Base-by-base conservation (phyloP, 441 rosid species). In the Brassica hybrid region DNA sequence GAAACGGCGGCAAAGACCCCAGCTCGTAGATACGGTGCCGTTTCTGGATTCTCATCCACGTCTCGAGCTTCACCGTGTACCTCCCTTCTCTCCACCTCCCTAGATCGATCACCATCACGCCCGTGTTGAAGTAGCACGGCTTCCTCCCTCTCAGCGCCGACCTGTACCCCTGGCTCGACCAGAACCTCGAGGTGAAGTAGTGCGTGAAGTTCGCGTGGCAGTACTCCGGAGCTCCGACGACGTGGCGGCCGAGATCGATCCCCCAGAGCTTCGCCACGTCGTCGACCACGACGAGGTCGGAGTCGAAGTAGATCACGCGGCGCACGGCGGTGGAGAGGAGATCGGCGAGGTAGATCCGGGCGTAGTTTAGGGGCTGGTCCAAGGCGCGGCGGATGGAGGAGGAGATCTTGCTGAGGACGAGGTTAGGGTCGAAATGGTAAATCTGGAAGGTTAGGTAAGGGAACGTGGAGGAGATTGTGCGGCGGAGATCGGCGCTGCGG, bases 71-170 rank as follows among this genome's bases (percentile, higher is more conserved):
- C 84, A 77, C 83, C 7, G 86, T 90, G 78, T 79, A 82, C 63
- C 79, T 89, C 10, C 90, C 91, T 68, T 82, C 83, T 45, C 97
- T 74, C 94, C 94, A 91, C 72, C 80, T 87, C 78, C 80, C 50
- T 21, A 90, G 36, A 73, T 91, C 90, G 14, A 88, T 91, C 85
- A 91, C 94, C 97, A 91, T 91, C 67, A 91, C 97, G 2, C 97
- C 97, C 7, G 97, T 91, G 83, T 91, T 91, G 76, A 91, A 91
- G 66, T 91, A 91, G 27, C 94, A 91, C 2, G 91, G 74, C 27
- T 13, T 83, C 45, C 88, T 74, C 13, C 83, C 91, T 21, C 57
- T 71, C 41, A 88, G 79, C 17, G 87, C 59, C 79, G 85, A 77
- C 63, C 84, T 76, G 48, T 72, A 81, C 0, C n/a, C 71, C 3